These are phyloP conservation scores for Solanum verrucosum DNA, from an alignment of 257 asterid species.

Conservation along the genomic window DNA sequence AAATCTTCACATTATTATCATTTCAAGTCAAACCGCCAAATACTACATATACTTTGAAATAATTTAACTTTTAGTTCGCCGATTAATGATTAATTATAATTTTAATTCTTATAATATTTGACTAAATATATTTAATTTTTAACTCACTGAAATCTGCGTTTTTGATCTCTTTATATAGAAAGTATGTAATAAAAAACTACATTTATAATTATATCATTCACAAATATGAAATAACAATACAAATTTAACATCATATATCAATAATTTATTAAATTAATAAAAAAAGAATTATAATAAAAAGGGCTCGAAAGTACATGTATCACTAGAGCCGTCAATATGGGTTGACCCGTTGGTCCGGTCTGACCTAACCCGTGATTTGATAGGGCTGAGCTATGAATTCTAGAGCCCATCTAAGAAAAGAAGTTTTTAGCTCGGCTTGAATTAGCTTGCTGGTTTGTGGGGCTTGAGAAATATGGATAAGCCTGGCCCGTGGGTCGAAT, in stretches of 20 bases:
- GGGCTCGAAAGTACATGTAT: background rate
- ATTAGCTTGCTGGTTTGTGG: too few relatives aligned
- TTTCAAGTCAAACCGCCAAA: background rate
- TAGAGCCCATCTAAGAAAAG: too few relatives aligned
- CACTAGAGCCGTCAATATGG: too few relatives aligned
- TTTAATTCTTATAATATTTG: background rate
- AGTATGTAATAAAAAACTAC: background rate
- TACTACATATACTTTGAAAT: background rate
- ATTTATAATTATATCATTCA: background rate
- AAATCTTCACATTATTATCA: background rate
- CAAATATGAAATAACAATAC: too few relatives aligned
- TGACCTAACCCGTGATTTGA: too few relatives aligned
- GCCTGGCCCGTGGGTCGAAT: rapidly evolving
- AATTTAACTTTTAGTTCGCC: background rate
- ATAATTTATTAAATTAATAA: background rate
- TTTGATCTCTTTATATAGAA: background rate
- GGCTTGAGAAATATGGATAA: too few relatives aligned
- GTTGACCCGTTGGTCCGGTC: too few relatives aligned
- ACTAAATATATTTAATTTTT: background rate
- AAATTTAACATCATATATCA: too few relatives aligned
- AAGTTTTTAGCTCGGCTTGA: too few relatives aligned
- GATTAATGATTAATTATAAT: background rate
- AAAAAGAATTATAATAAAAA: too few relatives aligned
- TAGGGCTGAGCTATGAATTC: too few relatives aligned
- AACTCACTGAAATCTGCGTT: background rate